Percentiles rank a stretch among this genome's conserved stretches.
Conservation (phyloP, 352 stramenopile species). For the Globisporangium acanthophoron region DNA sequence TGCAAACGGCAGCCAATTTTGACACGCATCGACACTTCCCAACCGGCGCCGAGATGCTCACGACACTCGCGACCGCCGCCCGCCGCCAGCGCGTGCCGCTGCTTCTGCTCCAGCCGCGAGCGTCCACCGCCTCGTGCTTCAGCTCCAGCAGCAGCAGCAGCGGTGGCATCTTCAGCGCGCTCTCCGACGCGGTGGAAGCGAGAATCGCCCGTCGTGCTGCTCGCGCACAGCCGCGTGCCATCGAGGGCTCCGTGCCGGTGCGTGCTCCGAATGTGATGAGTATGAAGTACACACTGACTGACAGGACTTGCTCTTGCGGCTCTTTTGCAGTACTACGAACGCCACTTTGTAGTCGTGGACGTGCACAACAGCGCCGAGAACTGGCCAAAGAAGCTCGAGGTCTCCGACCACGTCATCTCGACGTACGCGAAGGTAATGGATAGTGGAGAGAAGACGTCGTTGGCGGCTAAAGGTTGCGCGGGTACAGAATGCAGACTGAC, state of each 20-base stretch:
- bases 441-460: not conserved
- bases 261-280: not conserved
- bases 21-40: not conserved
- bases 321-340: conserved; percentile 31
- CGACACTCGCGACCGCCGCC: not conserved
- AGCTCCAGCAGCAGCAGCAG: not conserved
- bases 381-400: conserved; percentile 72
- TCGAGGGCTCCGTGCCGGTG: conserved; percentile 45
- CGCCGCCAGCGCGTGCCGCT: not conserved
- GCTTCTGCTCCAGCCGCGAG: not conserved
- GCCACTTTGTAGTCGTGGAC: conserved; percentile 62
- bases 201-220: conserved; percentile 19
- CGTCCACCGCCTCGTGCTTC: not conserved
- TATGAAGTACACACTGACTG: not conserved
- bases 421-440: conserved; percentile 26
- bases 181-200: conserved; percentile 1
- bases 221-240: conserved; percentile 26
- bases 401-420: conserved; percentile 53
- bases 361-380: conserved; percentile 24
- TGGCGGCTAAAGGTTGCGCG: too few relatives aligned
- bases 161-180: not conserved
- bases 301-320: not conserved
- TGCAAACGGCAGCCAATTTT: not conserved
- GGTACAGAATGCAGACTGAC: not conserved
- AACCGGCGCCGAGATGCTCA: not conserved